Conservation (phyloP, 768 basidiomycete species). For the Podaxis rugospora region DNA sequence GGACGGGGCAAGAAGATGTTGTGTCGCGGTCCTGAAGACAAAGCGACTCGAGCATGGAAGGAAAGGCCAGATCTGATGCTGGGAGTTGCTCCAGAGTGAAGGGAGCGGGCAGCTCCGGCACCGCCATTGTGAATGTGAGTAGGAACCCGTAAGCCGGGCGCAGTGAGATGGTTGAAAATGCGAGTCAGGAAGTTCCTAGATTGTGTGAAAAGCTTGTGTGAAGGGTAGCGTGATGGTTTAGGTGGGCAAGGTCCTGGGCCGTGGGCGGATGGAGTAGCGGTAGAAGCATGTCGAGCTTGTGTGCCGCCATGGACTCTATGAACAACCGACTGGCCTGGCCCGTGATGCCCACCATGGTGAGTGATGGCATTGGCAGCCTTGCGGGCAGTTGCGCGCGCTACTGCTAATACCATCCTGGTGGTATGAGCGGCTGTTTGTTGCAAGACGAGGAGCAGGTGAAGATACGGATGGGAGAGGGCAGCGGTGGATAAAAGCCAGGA, state of each 20-base stretch:
- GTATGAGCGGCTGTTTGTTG: background rate
- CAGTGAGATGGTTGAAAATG: constrained; percentile 52
- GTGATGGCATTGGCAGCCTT: constrained; percentile 31
- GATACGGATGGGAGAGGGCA: background rate
- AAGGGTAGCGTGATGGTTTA: constrained; percentile 20
- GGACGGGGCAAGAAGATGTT: constrained; percentile 57
- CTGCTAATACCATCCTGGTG: constrained; percentile 38
- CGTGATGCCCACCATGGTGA: constrained; percentile 23
- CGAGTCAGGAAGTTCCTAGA: constrained; percentile 52
- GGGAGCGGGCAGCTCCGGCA: constrained; percentile 27
- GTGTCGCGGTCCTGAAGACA: constrained; percentile 23
- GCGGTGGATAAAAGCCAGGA: background rate
- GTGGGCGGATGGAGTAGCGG: constrained; percentile 19
- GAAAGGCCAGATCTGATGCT: constrained; percentile 56
- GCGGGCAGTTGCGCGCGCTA: constrained; percentile 32
- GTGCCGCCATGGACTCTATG: constrained; percentile 34
- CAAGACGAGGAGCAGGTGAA: background rate
- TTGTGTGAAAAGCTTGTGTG: constrained; percentile 45
- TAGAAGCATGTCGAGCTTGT: constrained; percentile 39
- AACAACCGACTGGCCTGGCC: constrained; percentile 19
- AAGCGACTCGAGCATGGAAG: constrained; percentile 45
- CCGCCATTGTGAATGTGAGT: constrained; percentile 22
- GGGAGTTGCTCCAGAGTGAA: constrained; percentile 21
- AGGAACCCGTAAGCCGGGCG: constrained; percentile 45
- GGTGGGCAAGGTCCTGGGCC: constrained; percentile 6